A percentile compares a stretch with the other conserved stretches of the same genome.
Evolutionary conservation across 371 early-diverging fungal species (phyloP).

Genomic region (Rhizomucor miehei): DNA sequence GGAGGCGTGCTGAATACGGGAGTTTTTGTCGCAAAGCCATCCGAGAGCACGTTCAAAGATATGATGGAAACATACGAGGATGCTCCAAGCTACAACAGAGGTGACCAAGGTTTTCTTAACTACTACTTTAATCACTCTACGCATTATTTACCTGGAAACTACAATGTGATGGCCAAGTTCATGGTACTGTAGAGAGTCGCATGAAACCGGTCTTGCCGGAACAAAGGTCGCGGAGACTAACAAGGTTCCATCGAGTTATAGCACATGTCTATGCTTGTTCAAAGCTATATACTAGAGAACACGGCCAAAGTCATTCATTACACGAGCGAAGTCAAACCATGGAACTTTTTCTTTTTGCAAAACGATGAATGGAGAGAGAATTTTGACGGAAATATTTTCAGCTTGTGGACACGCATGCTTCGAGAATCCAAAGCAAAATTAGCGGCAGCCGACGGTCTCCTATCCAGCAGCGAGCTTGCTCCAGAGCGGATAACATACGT

Average conservation of each 20-base stretch:
- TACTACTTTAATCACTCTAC: slow-evolving; percentile 29
- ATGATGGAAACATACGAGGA: slow-evolving; percentile 24
- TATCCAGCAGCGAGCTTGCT: background rate
- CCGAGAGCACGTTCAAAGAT: slow-evolving; percentile 16
- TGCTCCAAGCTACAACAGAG: slow-evolving; percentile 33
- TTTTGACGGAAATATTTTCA: slow-evolving; percentile 29
- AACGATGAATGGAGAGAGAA: slow-evolving; percentile 35
- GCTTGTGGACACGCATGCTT: slow-evolving; percentile 19
- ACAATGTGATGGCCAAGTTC: slow-evolving; percentile 37
- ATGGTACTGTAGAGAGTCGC: slow-evolving; percentile 10
- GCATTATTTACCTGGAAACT: slow-evolving; percentile 24
- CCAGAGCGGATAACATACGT: background rate
- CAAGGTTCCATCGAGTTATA: slow-evolving; percentile 3
- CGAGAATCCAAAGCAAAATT: background rate
- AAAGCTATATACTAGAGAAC: slow-evolving; percentile 16
- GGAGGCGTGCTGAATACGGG: slow-evolving; percentile 37
- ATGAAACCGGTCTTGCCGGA: slow-evolving; percentile 1
- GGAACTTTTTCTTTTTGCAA: slow-evolving; percentile 31
- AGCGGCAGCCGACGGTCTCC: slow-evolving; percentile 6
- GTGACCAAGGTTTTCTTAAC: slow-evolving; percentile 38
- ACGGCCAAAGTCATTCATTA: slow-evolving; percentile 30
- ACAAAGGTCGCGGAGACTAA: background rate
- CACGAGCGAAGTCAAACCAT: slow-evolving; percentile 37
- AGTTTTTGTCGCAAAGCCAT: slow-evolving; percentile 37
- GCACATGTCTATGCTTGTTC: slow-evolving; percentile 3